Evolutionary conservation across 495 filamentous ascomycete species (phyloP), one percentile per base, ranked within the genome.

Genomic region (Parmelia sp.): DNA sequence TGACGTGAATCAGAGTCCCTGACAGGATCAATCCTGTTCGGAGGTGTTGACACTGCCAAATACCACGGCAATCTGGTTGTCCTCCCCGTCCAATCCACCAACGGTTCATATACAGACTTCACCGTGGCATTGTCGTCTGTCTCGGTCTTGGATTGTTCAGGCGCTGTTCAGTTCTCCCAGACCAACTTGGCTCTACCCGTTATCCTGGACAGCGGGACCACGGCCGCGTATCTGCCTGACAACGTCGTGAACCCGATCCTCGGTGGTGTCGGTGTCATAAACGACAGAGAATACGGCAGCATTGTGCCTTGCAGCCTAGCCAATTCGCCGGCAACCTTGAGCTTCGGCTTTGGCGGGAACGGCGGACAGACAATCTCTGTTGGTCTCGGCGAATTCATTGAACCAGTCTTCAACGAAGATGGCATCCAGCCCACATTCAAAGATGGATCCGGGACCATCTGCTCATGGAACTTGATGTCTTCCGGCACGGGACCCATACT

Each of bases 11-110:
- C 29, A 76, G 81, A 86, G 62, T 78, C 84, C 29, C 79, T 77
- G 68, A 86, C 80, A n/a, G 92, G 92, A 36, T 85, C 80, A 68
- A 87, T 96, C 64, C 80, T 96, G 19, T 96, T 96, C 69, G 92
- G 92, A 31, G 92, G 91, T 59, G 83, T 96, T 64, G 88, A 96
- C 77, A 87, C 84, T 14, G 86, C 80, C 17, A 87, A 90, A 70
- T 96, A 87, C 77, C 70, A 70, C 0, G 90, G 88, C 40, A 69
- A 76, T 4, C 84, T 96, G 5, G 74, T 79, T 42, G 90, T 86
- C 15, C 77, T 96, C 1, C 90, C 91, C 11, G 80, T 96, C 66
- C 80, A 88, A 60, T 72, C 75, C 57, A 73, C 71, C 12, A 61
- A 68, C 29, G 79, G 79, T 44, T 64, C 78, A 49, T 88, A 82